Evolutionary conservation across 768 basidiomycete species (phyloP), one percentile per base, ranked within the genome.

Genomic region (Daedaleopsis sinensis): DNA sequence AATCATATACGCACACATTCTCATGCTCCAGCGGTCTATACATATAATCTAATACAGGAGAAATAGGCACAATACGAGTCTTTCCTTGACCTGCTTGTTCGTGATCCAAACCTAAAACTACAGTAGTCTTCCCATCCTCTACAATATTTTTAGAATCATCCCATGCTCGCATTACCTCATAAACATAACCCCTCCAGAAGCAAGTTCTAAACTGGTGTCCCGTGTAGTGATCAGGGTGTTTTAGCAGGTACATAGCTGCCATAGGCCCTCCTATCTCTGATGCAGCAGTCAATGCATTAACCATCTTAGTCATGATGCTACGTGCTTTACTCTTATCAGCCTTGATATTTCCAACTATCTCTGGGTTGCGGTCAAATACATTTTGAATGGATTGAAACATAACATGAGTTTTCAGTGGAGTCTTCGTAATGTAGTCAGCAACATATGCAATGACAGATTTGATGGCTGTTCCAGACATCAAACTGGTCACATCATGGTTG

Each of bases 221-320:
- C 7, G 59, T 67, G 42, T 67, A 67, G 49, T 64, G 65, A 46
- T 67, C 65, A 13, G 59, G 59, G 19, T 57, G 56, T 6, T 59
- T 59, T 8, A 67, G 55, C 27, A 67, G 23, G 42, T 67, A 53
- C 55, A 51, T 55, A 19, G 58, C 59, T 37, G 58, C 52, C 62
- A 66, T 66, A 1, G 65, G 65, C 7, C 52, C 62, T 15, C 62
- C 59, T 32, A 59, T 59, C 47, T 65, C 57, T 35, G 24, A 27
- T 21, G 18, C 18, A 9, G 52, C 52, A 23, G 61, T 62, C n/a
- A 56, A 21, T 8, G 57, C 24, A 50, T 57, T 57, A 23, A 57
- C 57, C 19, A 57, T 43, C 7, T 58, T 58, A 4, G 57, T 58
- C n/a, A 58, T 58, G 8, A 58, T 24, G 8, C 24, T 51, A 6